phyloP scores from a whole-genome alignment of 164 flowering plant genomes.

The Tetrastigma voinierianum region DNA sequence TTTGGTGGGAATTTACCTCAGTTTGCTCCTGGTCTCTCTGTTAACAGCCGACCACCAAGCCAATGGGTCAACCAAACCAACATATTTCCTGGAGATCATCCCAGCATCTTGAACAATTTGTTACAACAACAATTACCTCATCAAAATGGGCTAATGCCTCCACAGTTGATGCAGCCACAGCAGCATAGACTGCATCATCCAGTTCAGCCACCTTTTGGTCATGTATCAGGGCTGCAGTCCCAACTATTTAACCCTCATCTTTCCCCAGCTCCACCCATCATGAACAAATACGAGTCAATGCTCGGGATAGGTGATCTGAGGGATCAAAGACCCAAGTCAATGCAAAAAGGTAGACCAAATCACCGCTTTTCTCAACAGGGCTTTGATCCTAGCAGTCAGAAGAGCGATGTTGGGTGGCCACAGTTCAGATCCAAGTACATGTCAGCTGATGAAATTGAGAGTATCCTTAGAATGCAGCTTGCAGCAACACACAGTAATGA shows the following conservation, averaged over 20 bases:
- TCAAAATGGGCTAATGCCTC: slow-evolving; percentile 52
- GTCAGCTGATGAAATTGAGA: slow-evolving; percentile 56
- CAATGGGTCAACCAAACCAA: slow-evolving; percentile 49
- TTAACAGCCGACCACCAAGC: slow-evolving; percentile 31
- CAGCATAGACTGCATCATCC: slow-evolving; percentile 45
- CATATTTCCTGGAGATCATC: slow-evolving; percentile 40
- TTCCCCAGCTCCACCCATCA: slow-evolving; percentile 41
- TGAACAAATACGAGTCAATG: slow-evolving; percentile 43
- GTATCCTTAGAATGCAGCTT: slow-evolving; percentile 56
- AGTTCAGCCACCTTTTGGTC: slow-evolving; percentile 45
- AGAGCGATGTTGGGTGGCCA: slow-evolving; percentile 40
- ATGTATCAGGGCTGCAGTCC: slow-evolving; percentile 44
- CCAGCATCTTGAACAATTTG: slow-evolving; percentile 30
- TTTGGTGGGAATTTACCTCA: slow-evolving; percentile 51
- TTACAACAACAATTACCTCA: slow-evolving; percentile 52
- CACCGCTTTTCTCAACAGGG: slow-evolving; percentile 32
- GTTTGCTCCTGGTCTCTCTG: slow-evolving; percentile 28
- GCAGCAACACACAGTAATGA: slow-evolving; percentile 63
- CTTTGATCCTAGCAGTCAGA: slow-evolving; percentile 32
- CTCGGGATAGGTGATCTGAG: slow-evolving; percentile 37
- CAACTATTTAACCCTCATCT: slow-evolving; percentile 46
- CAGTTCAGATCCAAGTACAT: slow-evolving; percentile 54
- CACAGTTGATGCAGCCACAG: slow-evolving; percentile 41
- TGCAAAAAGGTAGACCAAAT: slow-evolving; percentile 34
- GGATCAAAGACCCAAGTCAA: slow-evolving; percentile 31